These are phyloP conservation scores for Artemisia annua DNA, from an alignment of 129 eudicot species.

Conservation along the genomic window DNA sequence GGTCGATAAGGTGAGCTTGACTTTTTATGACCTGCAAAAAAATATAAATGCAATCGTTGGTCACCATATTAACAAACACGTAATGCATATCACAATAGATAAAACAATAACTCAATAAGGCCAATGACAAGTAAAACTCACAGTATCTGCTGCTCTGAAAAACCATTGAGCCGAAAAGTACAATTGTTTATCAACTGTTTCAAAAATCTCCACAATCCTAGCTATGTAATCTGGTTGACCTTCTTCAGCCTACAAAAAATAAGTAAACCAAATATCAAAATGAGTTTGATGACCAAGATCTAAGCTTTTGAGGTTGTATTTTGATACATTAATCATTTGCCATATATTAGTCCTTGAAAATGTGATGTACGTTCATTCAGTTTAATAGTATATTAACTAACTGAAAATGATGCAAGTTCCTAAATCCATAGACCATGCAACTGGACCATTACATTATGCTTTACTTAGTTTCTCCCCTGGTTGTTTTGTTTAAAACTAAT, in stretches of 20 bases:
- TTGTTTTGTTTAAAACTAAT: not conserved
- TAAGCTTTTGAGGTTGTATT: not conserved
- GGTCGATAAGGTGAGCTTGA: conserved; percentile 16
- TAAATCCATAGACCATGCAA: not conserved
- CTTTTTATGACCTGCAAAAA: conserved; percentile 44
- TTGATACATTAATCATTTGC: not conserved
- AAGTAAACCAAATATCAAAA: not conserved
- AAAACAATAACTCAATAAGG: not conserved
- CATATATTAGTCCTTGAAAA: not conserved
- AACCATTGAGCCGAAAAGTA: conserved; percentile 63
- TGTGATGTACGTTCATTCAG: too few species aligned
- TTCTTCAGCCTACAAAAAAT: conserved; percentile 46
- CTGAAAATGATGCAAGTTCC: not conserved
- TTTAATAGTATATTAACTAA: too few species aligned
- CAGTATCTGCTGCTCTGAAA: conserved; percentile 61
- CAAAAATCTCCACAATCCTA: conserved; percentile 53
- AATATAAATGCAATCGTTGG: not conserved
- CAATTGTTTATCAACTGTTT: conserved; percentile 32
- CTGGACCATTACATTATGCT: not conserved
- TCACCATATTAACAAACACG: not conserved
- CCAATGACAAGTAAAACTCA: conserved; percentile 20
- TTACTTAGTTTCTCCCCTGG: not conserved
- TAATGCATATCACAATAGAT: not conserved
- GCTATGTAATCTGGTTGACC: conserved; percentile 50
- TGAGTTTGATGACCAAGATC: not conserved